These are phyloP conservation scores for Phycomyces blakesleeanus DNA, from an alignment of 192 early-diverging fungal species.

Conservation along the genomic window DNA sequence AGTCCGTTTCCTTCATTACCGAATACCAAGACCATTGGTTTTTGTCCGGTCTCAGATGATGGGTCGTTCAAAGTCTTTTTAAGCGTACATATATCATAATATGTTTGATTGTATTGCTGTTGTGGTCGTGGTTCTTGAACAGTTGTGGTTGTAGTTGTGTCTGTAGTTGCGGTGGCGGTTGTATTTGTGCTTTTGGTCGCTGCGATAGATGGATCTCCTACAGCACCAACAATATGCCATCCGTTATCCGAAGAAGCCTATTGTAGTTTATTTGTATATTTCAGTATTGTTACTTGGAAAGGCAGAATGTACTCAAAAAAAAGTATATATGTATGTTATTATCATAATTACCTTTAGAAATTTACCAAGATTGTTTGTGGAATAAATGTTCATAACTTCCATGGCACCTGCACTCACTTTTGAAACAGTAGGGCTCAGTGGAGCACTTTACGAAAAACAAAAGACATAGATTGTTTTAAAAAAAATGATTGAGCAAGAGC, in stretches of 20 bases:
- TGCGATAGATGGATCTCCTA: slow-evolving; percentile 1
- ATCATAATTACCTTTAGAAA: slow-evolving; percentile 61
- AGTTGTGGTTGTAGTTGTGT: too few species aligned
- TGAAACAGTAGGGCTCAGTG: slow-evolving; percentile 56
- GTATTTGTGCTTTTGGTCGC: too few species aligned
- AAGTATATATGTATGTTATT: too few species aligned
- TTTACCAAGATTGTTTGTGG: slow-evolving; percentile 45
- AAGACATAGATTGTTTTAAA: neutral
- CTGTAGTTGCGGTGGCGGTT: neutral
- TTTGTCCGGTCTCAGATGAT: neutral
- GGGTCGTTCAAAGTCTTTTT: too few species aligned
- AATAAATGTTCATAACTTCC: slow-evolving; percentile 61
- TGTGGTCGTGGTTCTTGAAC: too few species aligned
- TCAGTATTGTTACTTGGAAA: too few species aligned
- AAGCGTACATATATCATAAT: too few species aligned
- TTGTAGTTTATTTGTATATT: too few species aligned
- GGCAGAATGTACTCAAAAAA: too few species aligned
- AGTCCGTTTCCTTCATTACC: slow-evolving; percentile 68
- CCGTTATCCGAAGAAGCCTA: slow-evolving; percentile 25
- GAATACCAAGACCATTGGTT: slow-evolving; percentile 54
- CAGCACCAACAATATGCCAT: slow-evolving; percentile 50
- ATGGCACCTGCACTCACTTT: slow-evolving; percentile 69
- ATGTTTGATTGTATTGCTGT: too few species aligned
- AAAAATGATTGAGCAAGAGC: too few species aligned
- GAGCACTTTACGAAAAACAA: slow-evolving; percentile 42